A percentile compares a stretch with the other conserved stretches of the same genome.
Conservation (phyloP, 345 rosid species). For the Aquilaria yunnanensis region DNA sequence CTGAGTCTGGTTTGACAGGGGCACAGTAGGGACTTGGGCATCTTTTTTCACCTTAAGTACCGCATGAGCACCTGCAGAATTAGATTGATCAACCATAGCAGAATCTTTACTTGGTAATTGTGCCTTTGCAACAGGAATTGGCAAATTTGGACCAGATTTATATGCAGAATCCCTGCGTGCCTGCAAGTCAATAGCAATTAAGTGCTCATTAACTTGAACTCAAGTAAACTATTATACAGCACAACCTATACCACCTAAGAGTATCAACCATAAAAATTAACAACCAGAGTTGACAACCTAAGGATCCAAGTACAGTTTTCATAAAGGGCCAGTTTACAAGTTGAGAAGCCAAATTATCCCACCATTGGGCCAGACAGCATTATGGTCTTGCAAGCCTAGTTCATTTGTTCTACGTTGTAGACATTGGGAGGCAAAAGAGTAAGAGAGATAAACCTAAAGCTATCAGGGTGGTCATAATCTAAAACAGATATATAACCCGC, state of each 20-base stretch:
- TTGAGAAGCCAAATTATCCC: too few species aligned
- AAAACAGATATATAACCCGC: too few species aligned
- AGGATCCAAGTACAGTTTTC: background rate
- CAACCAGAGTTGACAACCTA: slow-evolving; percentile 10
- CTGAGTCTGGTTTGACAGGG: slow-evolving; percentile 41
- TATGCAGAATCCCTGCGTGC: slow-evolving; percentile 48
- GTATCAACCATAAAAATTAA: background rate
- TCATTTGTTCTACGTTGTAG: too few species aligned
- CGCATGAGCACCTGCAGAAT: slow-evolving; percentile 36
- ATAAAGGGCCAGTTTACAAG: too few species aligned
- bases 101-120: slow-evolving; percentile 44
- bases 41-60: slow-evolving; percentile 48
- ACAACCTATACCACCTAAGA: too few species aligned
- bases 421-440: too few species aligned
- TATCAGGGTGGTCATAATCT: too few species aligned
- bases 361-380: too few species aligned
- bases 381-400: too few species aligned
- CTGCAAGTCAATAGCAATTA: slow-evolving; percentile 37
- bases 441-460: too few species aligned
- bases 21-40: slow-evolving; percentile 37
- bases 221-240: background rate
- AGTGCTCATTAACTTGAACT: slow-evolving; percentile 8
- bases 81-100: slow-evolving; percentile 34
- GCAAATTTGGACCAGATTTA: slow-evolving; percentile 43
- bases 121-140: slow-evolving; percentile 52